These are phyloP conservation scores for Gilbertella persicaria DNA, from an alignment of 371 early-diverging fungal genomes.

Conservation along the genomic window DNA sequence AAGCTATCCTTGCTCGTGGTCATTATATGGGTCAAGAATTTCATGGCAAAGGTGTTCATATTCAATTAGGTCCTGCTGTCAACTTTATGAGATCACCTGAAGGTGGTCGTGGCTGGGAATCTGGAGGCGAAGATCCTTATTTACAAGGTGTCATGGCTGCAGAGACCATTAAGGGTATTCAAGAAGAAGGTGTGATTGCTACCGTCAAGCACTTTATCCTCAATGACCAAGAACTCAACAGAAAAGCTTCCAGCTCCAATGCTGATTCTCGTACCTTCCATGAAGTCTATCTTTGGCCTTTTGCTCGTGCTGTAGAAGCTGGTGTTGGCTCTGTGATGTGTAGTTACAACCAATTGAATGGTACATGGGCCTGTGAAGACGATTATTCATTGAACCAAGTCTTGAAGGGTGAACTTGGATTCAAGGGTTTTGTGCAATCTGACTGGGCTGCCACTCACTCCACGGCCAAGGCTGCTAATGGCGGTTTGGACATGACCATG, in stretches of 20 bases:
- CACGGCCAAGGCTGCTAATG: constrained; percentile 33
- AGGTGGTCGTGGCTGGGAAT: constrained; percentile 63
- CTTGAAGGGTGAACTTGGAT: constrained; percentile 48
- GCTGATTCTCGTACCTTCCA: constrained; percentile 52
- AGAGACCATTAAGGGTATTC: constrained; percentile 37
- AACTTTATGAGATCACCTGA: constrained; percentile 48
- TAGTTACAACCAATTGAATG: constrained; percentile 52
- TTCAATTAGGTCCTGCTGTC: constrained; percentile 50
- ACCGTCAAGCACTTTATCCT: constrained; percentile 52
- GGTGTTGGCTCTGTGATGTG: constrained; percentile 59
- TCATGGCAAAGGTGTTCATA: constrained; percentile 49
- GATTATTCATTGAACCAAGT: constrained; percentile 34
- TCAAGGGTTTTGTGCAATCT: constrained; percentile 36
- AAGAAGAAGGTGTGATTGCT: constrained; percentile 45
- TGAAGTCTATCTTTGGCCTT: constrained; percentile 59
- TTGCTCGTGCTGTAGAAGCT: constrained; percentile 49
- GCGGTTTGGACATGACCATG: constrained; percentile 48
- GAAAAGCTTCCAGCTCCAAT: constrained; percentile 23
- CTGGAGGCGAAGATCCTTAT: constrained; percentile 62
- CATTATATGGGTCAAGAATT: constrained; percentile 54
- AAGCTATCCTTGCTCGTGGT: constrained; percentile 48
- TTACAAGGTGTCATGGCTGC: constrained; percentile 40
- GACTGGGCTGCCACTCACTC: constrained; percentile 37
- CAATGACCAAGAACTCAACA: constrained; percentile 49
- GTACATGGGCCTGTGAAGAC: constrained; percentile 50